Percentiles rank a stretch among this genome's conserved stretches.
Evolutionary conservation across 1,139 yeast species (phyloP).

Genomic region (Zhuliangozyma parablackwelliae): DNA sequence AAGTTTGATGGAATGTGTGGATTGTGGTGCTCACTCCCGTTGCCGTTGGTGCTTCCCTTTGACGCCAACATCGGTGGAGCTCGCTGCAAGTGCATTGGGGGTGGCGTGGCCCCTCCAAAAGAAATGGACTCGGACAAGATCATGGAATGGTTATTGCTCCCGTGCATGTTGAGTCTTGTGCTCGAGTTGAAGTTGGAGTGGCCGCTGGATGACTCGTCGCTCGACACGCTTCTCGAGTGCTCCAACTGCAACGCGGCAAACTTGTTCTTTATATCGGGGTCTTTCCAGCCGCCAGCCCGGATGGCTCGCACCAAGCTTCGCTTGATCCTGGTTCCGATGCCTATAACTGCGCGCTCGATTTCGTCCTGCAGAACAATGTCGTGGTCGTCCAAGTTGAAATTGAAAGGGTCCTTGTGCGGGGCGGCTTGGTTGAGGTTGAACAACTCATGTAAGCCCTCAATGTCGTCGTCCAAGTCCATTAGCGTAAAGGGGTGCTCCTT

Average conservation of each 20-base stretch:
- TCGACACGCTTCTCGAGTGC: conserved; percentile 25
- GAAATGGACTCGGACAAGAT: conserved; percentile 34
- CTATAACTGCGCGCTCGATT: conserved; percentile 72
- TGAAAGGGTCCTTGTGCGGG: conserved; percentile 5
- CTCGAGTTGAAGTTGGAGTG: conserved; percentile 15
- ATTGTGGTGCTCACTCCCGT: conserved; percentile 2
- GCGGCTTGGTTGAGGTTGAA: conserved; percentile 24
- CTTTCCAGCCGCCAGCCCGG: conserved; percentile 24
- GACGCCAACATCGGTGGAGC: neutral
- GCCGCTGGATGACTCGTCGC: conserved; percentile 29
- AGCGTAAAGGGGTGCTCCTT: conserved; percentile 77
- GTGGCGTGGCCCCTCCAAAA: conserved; percentile 3
- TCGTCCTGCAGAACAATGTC: conserved; percentile 59
- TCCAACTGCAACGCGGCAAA: conserved; percentile 24
- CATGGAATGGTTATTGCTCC: conserved; percentile 23
- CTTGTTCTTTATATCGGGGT: conserved; percentile 22
- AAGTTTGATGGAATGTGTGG: conserved; percentile 18
- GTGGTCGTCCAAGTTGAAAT: conserved; percentile 11
- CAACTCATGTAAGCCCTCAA: conserved; percentile 37
- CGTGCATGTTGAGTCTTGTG: conserved; percentile 4
- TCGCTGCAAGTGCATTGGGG: neutral
- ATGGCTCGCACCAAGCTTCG: conserved; percentile 57
- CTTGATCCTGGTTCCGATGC: conserved; percentile 65
- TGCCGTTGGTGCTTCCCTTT: conserved; percentile 1
- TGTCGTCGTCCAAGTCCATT: conserved; percentile 50